Percentiles rank a stretch among this genome's conserved stretches.
Evolutionary conservation across 768 basidiomycete genomes (phyloP).

Genomic region (Phylloporus rhodoxanthus): DNA sequence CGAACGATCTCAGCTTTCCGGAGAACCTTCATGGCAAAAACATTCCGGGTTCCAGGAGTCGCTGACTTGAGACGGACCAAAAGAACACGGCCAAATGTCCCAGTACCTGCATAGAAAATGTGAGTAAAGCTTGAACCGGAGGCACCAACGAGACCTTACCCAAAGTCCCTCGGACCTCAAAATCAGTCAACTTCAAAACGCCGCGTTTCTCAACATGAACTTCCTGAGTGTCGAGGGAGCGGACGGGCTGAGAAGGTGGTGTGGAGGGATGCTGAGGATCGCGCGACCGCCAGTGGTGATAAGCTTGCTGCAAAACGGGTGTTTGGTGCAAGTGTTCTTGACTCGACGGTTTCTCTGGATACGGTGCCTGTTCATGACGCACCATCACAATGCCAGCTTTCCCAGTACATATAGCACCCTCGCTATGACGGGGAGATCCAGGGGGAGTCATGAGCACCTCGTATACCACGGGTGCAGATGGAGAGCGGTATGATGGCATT

Average conservation of each 20-base stretch:
- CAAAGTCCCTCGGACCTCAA: slow-evolving; percentile 73
- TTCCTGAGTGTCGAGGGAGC: slow-evolving; percentile 64
- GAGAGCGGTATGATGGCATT: slow-evolving; percentile 25
- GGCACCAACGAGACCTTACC: slow-evolving; percentile 39
- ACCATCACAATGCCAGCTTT: slow-evolving; percentile 3
- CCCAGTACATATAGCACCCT: slow-evolving; percentile 28
- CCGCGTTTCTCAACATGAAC: slow-evolving; percentile 57
- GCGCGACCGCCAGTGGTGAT: slow-evolving; percentile 10
- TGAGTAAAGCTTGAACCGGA: slow-evolving; percentile 3
- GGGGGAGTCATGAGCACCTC: slow-evolving; percentile 70
- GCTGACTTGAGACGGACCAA: slow-evolving; percentile 72
- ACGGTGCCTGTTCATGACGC: slow-evolving; percentile 10
- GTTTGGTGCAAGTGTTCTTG: slow-evolving; percentile 3
- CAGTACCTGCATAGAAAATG: slow-evolving; percentile 62
- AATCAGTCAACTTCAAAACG: slow-evolving; percentile 61
- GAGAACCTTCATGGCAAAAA: slow-evolving; percentile 87
- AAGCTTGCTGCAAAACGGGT: slow-evolving; percentile 4
- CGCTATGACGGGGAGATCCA: slow-evolving; percentile 53
- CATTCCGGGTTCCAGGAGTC: slow-evolving; percentile 36
- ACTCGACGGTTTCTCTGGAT: slow-evolving; percentile 7
- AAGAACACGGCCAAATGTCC: slow-evolving; percentile 92
- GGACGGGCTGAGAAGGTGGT: slow-evolving; percentile 38
- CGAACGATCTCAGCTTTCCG: slow-evolving; percentile 81
- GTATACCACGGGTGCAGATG: slow-evolving; percentile 41
- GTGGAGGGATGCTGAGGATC: slow-evolving; percentile 10